Evolutionary conservation across 352 stramenopile species (phyloP).

Genomic region (Phytophthora nicotianae): DNA sequence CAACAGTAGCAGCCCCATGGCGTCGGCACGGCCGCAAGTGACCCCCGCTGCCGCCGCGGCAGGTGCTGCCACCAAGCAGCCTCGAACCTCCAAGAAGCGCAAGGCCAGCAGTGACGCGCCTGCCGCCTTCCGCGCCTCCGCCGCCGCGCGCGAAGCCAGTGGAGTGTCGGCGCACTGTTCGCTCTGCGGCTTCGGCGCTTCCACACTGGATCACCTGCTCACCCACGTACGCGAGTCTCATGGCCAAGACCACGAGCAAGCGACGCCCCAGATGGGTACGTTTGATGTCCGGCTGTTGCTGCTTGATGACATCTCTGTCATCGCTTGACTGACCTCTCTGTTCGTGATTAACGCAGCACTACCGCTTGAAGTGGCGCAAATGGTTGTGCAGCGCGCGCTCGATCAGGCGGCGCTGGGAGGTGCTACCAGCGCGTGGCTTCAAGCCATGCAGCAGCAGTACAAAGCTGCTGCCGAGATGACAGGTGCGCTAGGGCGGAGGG

Average conservation of each 20-base stretch:
- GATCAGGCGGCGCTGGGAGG: conserved; percentile 54
- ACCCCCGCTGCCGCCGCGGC: conserved; percentile 3
- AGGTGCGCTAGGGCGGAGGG: conserved; percentile 41
- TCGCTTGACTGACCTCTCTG: conserved; percentile 9
- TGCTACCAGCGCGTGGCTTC: conserved; percentile 57
- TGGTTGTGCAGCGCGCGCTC: conserved; percentile 60
- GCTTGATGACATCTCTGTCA: conserved; percentile 17
- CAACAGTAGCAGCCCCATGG: conserved; percentile 15
- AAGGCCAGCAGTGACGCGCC: conserved; percentile 39
- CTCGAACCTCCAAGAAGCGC: conserved; percentile 57
- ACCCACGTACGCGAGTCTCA: conserved; percentile 56
- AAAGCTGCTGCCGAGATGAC: conserved; percentile 41
- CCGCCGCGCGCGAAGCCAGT: conserved; percentile 9
- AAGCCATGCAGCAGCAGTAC: conserved; percentile 57
- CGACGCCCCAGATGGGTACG: conserved; percentile 58
- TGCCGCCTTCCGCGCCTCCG: conserved; percentile 23
- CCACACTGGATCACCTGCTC: conserved; percentile 54
- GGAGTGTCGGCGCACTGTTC: conserved; percentile 33
- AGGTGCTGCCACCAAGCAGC: conserved; percentile 8
- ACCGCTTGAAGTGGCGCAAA: conserved; percentile 59
- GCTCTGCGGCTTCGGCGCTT: conserved; percentile 50
- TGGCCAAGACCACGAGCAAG: conserved; percentile 14
- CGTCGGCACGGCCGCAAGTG: conserved; percentile 19
- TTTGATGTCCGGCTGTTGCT: conserved; percentile 8
- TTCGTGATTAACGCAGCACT: conserved; percentile 38